Evolutionary conservation across 2,329 filamentous ascomycete species (phyloP).

Genomic region (Coleophoma cylindrospora): DNA sequence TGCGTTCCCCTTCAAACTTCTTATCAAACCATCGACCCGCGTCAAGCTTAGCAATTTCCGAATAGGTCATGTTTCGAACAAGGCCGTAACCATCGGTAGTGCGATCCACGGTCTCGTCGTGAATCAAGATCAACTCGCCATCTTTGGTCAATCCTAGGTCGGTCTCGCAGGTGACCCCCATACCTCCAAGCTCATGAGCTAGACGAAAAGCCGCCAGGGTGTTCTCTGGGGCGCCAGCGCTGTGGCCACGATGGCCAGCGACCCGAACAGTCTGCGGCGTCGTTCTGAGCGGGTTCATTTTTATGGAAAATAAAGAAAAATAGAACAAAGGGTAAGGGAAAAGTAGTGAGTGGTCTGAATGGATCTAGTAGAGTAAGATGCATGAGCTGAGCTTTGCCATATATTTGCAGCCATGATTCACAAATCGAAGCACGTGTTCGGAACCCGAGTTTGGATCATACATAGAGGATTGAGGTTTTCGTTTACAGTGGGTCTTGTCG

Average conservation of each 20-base stretch:
- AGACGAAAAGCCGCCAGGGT: background rate
- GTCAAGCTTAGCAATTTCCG: conserved; percentile 1
- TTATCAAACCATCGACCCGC: conserved; percentile 1
- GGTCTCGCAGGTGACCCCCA: background rate
- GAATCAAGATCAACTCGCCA: conserved; percentile 1
- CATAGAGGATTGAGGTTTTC: too few relatives aligned
- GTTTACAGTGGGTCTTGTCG: too few relatives aligned
- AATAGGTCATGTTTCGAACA: conserved; percentile 1
- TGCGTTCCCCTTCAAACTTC: background rate
- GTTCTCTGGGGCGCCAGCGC: conserved; percentile 1
- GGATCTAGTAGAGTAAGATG: too few relatives aligned
- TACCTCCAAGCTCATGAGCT: background rate
- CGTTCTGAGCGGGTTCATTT: background rate
- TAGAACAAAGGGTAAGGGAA: too few relatives aligned
- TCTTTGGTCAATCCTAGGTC: conserved; percentile 1
- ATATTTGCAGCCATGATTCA: too few relatives aligned
- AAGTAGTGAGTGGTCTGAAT: too few relatives aligned
- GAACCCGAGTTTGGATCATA: too few relatives aligned
- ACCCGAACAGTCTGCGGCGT: background rate
- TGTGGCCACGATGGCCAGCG: background rate
- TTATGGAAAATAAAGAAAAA: too few relatives aligned
- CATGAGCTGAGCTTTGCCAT: too few relatives aligned
- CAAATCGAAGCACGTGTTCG: too few relatives aligned
- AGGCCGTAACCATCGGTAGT: background rate
- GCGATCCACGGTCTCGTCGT: conserved; percentile 3